Evolutionary conservation across 169 alveolate genomes (phyloP), one percentile per base, ranked within the genome.

Genomic region (Plasmodium vinckei): DNA sequence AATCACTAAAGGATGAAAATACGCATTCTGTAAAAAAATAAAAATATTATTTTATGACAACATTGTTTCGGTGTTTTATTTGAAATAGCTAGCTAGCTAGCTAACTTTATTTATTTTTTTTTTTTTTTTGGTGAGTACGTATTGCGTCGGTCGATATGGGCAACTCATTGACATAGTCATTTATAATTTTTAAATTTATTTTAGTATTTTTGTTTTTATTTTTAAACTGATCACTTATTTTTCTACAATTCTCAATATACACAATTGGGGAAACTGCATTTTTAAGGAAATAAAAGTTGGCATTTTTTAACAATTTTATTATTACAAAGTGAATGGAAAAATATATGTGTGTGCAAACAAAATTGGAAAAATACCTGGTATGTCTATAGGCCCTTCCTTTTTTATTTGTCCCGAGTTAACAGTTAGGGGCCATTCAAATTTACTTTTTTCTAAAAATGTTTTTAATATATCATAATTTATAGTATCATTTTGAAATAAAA

Each of bases 391-490:
- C 46, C 91, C 91, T 57, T 84, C 87, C n/a, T 84, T 69, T 71
- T 67, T 61, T 21, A 84, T 84, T 49, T 84, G 91, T 27, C 91
- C 91, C 9, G 91, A 69, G 23, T 84, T 84, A n/a, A 84, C 71
- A 15, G 91, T 84, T 10, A 84, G 57, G 12, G 91, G 91, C 91
- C 91, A 84, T 53, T 84, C 91, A 61, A 84, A 84, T 69, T 33
- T 57, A 12, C 39, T 71, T n/a, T 68, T 71, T 17, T 49, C 44
- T 63, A 84, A 17, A 84, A 84, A 84, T 1, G 7, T 59, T 21
- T 84, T 67, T 23, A 84, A 47, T 10, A 39, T n/a, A 39, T 67
- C 87, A 61, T 59, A 67, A 47, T 67, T 84, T n/a, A 84, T 23
- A n/a, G 13, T 44, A 33, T 84, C 63, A 21, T 67, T 84, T 15